Evolutionary conservation across 768 basidiomycete genomes (phyloP).

Genomic region (Suillus paluster): DNA sequence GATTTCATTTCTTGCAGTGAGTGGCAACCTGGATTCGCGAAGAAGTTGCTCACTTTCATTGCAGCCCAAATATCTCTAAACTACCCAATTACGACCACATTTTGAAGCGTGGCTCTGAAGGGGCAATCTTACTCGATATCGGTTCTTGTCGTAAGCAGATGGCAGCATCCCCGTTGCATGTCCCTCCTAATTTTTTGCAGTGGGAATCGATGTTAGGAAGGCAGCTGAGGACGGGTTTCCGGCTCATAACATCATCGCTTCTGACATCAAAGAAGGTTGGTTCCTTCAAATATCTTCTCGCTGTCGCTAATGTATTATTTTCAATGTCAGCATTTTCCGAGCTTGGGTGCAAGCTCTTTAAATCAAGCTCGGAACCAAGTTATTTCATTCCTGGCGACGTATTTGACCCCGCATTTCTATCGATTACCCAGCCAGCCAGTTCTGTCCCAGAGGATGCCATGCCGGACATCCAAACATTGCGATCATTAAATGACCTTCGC

Average conservation of each 20-base stretch:
- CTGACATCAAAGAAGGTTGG: constrained; percentile 39
- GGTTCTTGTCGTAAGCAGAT: constrained; percentile 42
- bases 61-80: neutral
- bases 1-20: constrained; percentile 4
- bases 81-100: neutral
- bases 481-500: constrained; percentile 46
- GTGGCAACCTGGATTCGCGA: neutral
- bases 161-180: neutral
- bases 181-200: neutral
- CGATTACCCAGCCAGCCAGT: constrained; percentile 26
- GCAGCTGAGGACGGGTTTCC: constrained; percentile 43
- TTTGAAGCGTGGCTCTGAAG: constrained; percentile 8
- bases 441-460: constrained; percentile 18
- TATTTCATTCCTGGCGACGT: constrained; percentile 59
- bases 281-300: neutral
- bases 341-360: constrained; percentile 61
- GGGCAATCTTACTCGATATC: constrained; percentile 44
- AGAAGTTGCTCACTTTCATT: neutral
- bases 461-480: constrained; percentile 36
- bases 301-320: neutral
- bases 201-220: constrained; percentile 41
- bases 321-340: constrained; percentile 53
- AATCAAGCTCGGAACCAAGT: constrained; percentile 49
- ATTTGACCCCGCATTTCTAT: constrained; percentile 48
- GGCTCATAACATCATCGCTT: constrained; percentile 33